Conservation (phyloP, 2,329 filamentous ascomycete species). For the Sporothrix variecibatus region DNA sequence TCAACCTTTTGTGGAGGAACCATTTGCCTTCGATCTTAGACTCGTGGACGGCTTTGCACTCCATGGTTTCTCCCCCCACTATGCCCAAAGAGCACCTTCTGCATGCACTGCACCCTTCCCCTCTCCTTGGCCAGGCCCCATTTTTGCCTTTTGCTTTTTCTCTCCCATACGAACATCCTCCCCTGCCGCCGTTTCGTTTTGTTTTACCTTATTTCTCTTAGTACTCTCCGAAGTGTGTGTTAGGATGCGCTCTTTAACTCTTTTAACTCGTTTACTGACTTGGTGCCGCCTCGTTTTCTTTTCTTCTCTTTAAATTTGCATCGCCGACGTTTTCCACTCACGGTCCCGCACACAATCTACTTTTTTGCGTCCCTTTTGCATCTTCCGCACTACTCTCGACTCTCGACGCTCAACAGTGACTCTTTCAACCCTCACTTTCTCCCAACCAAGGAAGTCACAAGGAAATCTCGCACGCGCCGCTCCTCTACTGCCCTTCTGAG, state of each 20-base stretch:
- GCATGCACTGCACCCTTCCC: background rate
- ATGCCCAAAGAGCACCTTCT: background rate
- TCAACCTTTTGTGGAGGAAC: slow-evolving; percentile 3
- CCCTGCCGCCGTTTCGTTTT: background rate
- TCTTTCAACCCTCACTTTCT: background rate
- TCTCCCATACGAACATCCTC: background rate
- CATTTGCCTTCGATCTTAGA: background rate
- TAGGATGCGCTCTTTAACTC: background rate
- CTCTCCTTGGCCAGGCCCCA: background rate
- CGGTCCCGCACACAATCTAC: background rate
- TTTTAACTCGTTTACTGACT: background rate
- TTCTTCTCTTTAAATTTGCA: background rate
- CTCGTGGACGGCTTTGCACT: background rate
- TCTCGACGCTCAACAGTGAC: background rate
- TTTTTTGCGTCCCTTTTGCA: background rate
- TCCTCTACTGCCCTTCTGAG: slow-evolving; percentile 4
- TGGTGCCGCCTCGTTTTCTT: background rate
- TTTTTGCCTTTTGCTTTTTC: background rate
- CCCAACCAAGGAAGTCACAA: background rate
- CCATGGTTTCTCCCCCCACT: background rate
- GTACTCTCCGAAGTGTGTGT: slow-evolving; percentile 1
- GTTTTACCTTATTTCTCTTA: background rate
- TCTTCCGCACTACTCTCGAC: background rate
- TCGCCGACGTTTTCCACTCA: background rate
- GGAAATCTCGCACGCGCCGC: background rate